These are phyloP conservation scores for Amanita subjunquillea DNA, from an alignment of 768 basidiomycete species.

Conservation along the genomic window DNA sequence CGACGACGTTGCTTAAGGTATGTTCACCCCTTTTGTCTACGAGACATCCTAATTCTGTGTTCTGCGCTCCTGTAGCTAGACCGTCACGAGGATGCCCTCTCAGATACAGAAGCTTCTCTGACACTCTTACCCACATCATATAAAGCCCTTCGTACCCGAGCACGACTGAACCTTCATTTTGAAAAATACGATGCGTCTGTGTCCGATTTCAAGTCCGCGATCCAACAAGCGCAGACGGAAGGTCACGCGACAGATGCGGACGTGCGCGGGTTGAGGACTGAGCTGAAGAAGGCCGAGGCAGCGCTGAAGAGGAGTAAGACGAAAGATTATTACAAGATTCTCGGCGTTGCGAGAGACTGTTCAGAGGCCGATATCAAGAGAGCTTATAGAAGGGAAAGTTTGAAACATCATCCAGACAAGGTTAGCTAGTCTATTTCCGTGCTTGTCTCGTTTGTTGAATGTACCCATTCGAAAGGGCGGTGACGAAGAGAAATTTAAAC, in stretches of 20 bases:
- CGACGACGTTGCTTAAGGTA: constrained; percentile 73
- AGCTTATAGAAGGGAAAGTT: constrained; percentile 78
- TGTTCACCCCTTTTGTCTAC: neutral
- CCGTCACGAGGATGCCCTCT: constrained; percentile 55
- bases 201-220: constrained; percentile 70
- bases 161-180: constrained; percentile 63
- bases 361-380: constrained; percentile 76
- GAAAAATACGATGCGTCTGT: constrained; percentile 68
- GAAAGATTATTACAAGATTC: constrained; percentile 84
- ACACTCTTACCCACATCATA: constrained; percentile 53
- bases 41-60: too few relatives aligned
- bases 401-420: constrained; percentile 84
- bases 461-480: constrained; percentile 49
- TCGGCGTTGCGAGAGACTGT: constrained; percentile 52
- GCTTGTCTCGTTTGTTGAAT: constrained; percentile 1
- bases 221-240: constrained; percentile 61
- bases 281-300: constrained; percentile 75
- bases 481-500: constrained; percentile 94
- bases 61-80: constrained; percentile 34
- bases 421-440: constrained; percentile 19
- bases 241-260: constrained; percentile 47
- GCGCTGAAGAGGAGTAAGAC: constrained; percentile 81
- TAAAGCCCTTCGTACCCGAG: constrained; percentile 83
- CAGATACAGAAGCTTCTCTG: constrained; percentile 63
- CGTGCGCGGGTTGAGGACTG: constrained; percentile 45